Conservation (phyloP, 78 protist genomes). For the Parvularia atlantis region DNA sequence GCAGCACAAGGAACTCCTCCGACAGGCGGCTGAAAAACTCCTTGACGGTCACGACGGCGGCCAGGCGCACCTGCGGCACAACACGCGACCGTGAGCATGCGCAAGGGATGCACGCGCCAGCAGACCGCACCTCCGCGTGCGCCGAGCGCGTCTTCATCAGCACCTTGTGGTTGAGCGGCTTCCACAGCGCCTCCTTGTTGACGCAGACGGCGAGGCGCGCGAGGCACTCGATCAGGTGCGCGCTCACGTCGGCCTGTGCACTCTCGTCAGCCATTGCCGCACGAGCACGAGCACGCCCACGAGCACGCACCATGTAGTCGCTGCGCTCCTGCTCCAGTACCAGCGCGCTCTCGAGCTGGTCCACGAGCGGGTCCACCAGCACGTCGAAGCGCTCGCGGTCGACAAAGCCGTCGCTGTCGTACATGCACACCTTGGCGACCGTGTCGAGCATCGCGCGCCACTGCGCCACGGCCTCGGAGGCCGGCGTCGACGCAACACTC, state of each 20-base stretch:
- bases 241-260: conserved; percentile 1
- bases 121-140: conserved; percentile 4
- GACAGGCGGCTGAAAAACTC: conserved; percentile 49
- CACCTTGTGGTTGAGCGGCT: conserved; percentile 41
- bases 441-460: not conserved
- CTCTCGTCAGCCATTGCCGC: no score
- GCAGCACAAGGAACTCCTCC: conserved; percentile 38
- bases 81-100: not conserved
- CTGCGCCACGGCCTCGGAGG: no score
- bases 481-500: no score
- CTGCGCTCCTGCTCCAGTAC: conserved; percentile 20
- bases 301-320: no score
- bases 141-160: conserved; percentile 49
- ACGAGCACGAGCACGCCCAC: no score
- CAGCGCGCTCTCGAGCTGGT: conserved; percentile 47
- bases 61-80: conserved; percentile 10
- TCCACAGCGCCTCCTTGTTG: conserved; percentile 50
- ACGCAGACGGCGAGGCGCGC: conserved; percentile 50
- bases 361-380: conserved; percentile 30
- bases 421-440: conserved; percentile 28
- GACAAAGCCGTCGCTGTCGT: conserved; percentile 27
- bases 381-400: conserved; percentile 15
- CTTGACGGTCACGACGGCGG: conserved; percentile 23
- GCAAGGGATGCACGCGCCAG: not conserved
- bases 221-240: conserved; percentile 29